A percentile compares a stretch with the other conserved stretches of the same genome.
Evolutionary conservation across 2,329 filamentous ascomycete genomes (phyloP).

Genomic region (Fusarium phyllophilum): DNA sequence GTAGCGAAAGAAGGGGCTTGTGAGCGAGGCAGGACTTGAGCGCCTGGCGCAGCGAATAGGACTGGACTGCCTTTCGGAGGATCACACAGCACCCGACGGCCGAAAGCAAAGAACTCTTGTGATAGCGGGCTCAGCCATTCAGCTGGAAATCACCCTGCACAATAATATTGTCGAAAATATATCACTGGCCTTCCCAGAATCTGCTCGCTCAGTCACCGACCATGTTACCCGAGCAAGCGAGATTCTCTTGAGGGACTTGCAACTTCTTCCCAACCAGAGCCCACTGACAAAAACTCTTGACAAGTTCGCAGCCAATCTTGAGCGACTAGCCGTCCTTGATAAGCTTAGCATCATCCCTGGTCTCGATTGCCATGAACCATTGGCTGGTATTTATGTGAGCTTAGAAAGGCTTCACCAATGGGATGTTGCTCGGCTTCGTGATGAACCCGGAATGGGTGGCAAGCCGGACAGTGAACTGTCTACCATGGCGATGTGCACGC

Average conservation of each 20-base stretch:
- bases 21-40: conserved; percentile 81
- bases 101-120: conserved; percentile 66
- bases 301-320: conserved; percentile 76
- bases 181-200: conserved; percentile 70
- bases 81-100: conserved; percentile 57
- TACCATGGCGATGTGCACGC: conserved; percentile 72
- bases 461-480: conserved; percentile 62
- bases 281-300: conserved; percentile 77
- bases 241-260: conserved; percentile 74
- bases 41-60: conserved; percentile 74
- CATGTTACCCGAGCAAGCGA: conserved; percentile 70
- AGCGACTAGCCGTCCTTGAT: conserved; percentile 75
- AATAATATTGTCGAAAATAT: conserved; percentile 72
- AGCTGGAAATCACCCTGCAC: conserved; percentile 69
- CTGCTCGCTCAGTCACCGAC: conserved; percentile 65
- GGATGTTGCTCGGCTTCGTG: conserved; percentile 69
- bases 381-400: conserved; percentile 78
- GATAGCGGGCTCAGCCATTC: conserved; percentile 69
- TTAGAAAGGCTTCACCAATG: conserved; percentile 75
- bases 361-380: conserved; percentile 80
- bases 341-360: conserved; percentile 74
- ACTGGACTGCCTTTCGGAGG: conserved; percentile 71
- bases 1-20: conserved; percentile 65
- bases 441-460: conserved; percentile 56
- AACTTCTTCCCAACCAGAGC: conserved; percentile 67